A percentile compares a stretch with the other conserved stretches of the same genome.
These are phyloP conservation scores for Chaetomium tenue DNA, from an alignment of 495 filamentous ascomycete genomes.

Conservation along the genomic window DNA sequence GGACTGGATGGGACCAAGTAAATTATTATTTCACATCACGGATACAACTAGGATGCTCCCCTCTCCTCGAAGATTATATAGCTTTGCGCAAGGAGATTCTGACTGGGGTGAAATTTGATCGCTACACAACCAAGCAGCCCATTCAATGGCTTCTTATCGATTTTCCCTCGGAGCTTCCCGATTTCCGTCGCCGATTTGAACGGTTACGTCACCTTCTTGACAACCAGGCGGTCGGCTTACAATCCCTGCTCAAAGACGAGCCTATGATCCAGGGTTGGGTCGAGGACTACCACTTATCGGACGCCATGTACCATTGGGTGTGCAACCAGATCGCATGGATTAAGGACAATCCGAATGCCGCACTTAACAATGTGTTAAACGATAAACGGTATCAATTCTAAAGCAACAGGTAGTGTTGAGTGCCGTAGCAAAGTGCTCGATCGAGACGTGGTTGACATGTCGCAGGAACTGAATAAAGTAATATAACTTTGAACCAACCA, in stretches of 20 bases:
- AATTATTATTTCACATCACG: too few relatives aligned
- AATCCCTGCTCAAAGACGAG: neutral
- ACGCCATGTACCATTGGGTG: neutral
- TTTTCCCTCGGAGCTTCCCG: neutral
- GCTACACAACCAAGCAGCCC: too few relatives aligned
- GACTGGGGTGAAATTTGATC: neutral
- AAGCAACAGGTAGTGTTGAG: neutral
- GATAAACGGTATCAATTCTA: neutral
- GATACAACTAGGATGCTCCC: too few relatives aligned
- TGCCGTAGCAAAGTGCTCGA: too few relatives aligned
- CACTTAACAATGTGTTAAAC: conserved; percentile 2
- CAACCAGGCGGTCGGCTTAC: neutral
- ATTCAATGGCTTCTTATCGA: neutral
- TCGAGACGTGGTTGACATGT: too few relatives aligned
- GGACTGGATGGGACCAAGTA: too few relatives aligned
- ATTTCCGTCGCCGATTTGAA: conserved; percentile 7
- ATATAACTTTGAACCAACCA: too few relatives aligned
- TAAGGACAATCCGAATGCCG: neutral
- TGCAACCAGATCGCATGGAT: conserved; percentile 1
- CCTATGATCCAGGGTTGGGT: conserved; percentile 8
- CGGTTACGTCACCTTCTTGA: neutral
- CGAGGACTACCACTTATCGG: conserved; percentile 4
- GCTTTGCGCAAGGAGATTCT: neutral
- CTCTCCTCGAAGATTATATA: neutral
- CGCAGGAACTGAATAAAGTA: too few relatives aligned